Conservation (phyloP, 108 stramenopile species). For the Seminavis robusta region DNA sequence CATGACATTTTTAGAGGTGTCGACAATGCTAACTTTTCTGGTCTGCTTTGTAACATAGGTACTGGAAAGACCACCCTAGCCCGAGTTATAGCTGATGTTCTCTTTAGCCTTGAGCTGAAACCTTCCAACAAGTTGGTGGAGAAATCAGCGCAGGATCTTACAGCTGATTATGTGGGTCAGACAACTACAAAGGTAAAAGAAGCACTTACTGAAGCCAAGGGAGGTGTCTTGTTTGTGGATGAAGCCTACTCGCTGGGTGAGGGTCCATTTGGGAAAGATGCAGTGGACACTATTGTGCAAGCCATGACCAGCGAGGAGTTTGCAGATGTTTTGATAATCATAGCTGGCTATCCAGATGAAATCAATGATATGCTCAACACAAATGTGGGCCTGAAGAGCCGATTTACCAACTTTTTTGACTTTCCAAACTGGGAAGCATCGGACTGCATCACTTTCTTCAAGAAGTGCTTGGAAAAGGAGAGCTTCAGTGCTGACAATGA, state of each 20-base stretch:
- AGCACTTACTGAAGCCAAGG: constrained; percentile 45
- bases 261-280: constrained; percentile 39
- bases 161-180: constrained; percentile 29
- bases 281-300: constrained; percentile 40
- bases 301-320: constrained; percentile 41
- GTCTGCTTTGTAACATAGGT: not conserved
- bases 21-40: not conserved
- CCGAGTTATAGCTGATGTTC: constrained; percentile 38
- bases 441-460: constrained; percentile 32
- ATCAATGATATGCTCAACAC: constrained; percentile 43
- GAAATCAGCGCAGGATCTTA: constrained; percentile 18
- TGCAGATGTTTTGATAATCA: constrained; percentile 30
- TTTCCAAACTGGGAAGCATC: constrained; percentile 36
- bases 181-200: constrained; percentile 27
- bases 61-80: constrained; percentile 48
- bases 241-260: constrained; percentile 62
- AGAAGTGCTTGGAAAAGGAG: not conserved
- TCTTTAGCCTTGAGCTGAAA: constrained; percentile 20
- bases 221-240: constrained; percentile 71
- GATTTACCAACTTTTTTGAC: constrained; percentile 30
- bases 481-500: not conserved
- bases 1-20: not conserved
- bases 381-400: constrained; percentile 46
- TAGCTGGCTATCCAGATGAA: constrained; percentile 51
- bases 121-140: constrained; percentile 29